Evolutionary conservation across 768 basidiomycete genomes (phyloP).

Genomic region (Leccinellum luteum): DNA sequence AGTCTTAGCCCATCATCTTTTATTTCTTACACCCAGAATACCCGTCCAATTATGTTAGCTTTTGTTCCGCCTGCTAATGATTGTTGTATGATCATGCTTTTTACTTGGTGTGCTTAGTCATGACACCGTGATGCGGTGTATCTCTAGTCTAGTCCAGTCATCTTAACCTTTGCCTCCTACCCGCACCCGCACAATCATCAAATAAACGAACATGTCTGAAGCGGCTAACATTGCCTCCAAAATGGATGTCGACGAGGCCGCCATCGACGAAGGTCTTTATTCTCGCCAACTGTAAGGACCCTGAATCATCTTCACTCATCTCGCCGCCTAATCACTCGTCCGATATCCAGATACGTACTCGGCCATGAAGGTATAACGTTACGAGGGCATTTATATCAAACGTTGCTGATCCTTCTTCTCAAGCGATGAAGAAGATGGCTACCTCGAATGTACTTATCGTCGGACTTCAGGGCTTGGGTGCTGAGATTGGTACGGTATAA

Average conservation of each 20-base stretch:
- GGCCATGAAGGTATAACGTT: slow-evolving; percentile 81
- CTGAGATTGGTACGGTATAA: slow-evolving; percentile 76
- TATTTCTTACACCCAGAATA: neutral
- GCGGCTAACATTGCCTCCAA: slow-evolving; percentile 37
- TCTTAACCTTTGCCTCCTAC: slow-evolving; percentile 8
- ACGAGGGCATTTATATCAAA: neutral
- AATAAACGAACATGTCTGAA: slow-evolving; percentile 34
- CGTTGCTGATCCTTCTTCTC: slow-evolving; percentile 16
- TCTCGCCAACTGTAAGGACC: slow-evolving; percentile 83
- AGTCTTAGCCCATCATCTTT: neutral
- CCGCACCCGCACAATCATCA: slow-evolving; percentile 1
- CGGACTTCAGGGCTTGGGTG: slow-evolving; percentile 88
- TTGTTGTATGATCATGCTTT: neutral
- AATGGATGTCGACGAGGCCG: slow-evolving; percentile 85
- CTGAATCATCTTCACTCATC: slow-evolving; percentile 14
- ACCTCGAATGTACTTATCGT: slow-evolving; percentile 92
- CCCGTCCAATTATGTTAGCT: neutral
- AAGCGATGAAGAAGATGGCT: slow-evolving; percentile 99
- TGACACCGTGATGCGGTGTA: neutral
- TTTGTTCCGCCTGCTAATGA: neutral
- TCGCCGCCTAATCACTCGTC: slow-evolving; percentile 12
- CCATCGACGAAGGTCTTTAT: slow-evolving; percentile 92
- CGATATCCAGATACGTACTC: slow-evolving; percentile 74
- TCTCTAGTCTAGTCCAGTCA: neutral
- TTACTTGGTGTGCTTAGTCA: slow-evolving; percentile 21